Base-by-base conservation (phyloP, 2,329 filamentous ascomycete species). In the Paracamarosporium sp. region DNA sequence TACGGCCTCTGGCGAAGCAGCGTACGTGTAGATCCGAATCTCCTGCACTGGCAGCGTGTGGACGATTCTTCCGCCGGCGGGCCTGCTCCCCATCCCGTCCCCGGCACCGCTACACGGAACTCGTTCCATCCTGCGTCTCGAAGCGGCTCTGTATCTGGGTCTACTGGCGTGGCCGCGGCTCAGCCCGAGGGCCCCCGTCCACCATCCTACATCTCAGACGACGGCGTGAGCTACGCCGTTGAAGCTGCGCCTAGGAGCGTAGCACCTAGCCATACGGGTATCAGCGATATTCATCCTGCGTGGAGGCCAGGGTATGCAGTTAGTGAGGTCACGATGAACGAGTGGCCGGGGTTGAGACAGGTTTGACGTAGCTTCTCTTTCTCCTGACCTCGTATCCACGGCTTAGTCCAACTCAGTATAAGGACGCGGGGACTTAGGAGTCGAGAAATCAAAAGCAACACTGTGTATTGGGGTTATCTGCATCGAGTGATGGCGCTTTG, bases 1-100 rank as follows among this genome's bases (percentile, higher is more conserved):
- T 97, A 97, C 71, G 93, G 93, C 0, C 79, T 92, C 1, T 96
- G 92, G 91, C 83, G 92, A 51, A 88, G 89, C 74, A 94, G 90
- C 69, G 91, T 95, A 0, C 84, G 91, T 46, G 89, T 93, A 30
- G 90, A 96, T 68, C 92, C 92, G 1, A 86, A 94, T 69, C 82
- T 92, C 13, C 82, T 96, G 25, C 92, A 90, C 72, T 96, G 92
- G 92, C 88, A 90, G 74, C 86, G 89, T 35, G 90, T 72, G 9
- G 68, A 73, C 1, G 53, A 31, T 0, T 6, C 50, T 11, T n/a
- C n/a, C n/a, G n/a, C n/a, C n/a, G n/a, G n/a, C n/a, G n/a, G n/a
- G n/a, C 31, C 33, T 31, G 13, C 41, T 28, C 17, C 56, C 6
- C 13, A 30, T 15, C 5, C 24, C 20, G 22, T 28, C 33, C 28